Evolutionary conservation across 768 basidiomycete species (phyloP), one percentile per base, ranked within the genome.

Genomic region (Infundibulicybe gibba): DNA sequence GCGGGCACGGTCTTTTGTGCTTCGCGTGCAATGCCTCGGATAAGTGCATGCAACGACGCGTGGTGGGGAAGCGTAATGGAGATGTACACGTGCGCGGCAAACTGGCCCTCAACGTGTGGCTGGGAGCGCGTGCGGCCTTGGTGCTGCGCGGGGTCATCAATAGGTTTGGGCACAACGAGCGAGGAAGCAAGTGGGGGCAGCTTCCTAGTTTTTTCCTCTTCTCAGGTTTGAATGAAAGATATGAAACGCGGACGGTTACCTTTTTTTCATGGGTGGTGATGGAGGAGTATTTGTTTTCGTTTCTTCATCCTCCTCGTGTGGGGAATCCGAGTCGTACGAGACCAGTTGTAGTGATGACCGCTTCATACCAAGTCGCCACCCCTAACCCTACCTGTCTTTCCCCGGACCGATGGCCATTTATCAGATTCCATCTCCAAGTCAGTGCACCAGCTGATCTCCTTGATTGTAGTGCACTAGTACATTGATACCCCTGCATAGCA

Each of bases 81-180:
- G 10, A 91, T 70, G 59, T 87, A 94, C 44, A 94, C 75, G 66
- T 94, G 81, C 3, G 86, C 73, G 1, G 84, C 82, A 60, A 80
- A 94, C 58, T 94, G 92, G 0, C 94, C 94, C 11, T 91, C 87
- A 3, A 92, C 81, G 59, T 91, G 90, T 2, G 91, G 90, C 1
- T 71, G 73, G 0, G 81, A 72, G 25, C 94, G 80, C 40, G 70
- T 71, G 25, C 94, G 80, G 12, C 94, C 94, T 69, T 94, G 92
- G 61, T 97, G 94, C 13, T 80, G 66, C 3, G 82, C 66, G 2
- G 93, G 92, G 56, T 90, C 69, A 60, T 94, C 90, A 5, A 77
- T 60, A 0, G 86, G 90, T 1, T 54, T 61, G 38, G 74, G 58
- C 3, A 70, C 56, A 2, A 66, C 57, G 40, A 90, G 60, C 32